A percentile compares a stretch with the other conserved stretches of the same genome.
These are phyloP conservation scores for Ophiorrhiza pumila DNA, from an alignment of 257 asterid species.

Conservation along the genomic window DNA sequence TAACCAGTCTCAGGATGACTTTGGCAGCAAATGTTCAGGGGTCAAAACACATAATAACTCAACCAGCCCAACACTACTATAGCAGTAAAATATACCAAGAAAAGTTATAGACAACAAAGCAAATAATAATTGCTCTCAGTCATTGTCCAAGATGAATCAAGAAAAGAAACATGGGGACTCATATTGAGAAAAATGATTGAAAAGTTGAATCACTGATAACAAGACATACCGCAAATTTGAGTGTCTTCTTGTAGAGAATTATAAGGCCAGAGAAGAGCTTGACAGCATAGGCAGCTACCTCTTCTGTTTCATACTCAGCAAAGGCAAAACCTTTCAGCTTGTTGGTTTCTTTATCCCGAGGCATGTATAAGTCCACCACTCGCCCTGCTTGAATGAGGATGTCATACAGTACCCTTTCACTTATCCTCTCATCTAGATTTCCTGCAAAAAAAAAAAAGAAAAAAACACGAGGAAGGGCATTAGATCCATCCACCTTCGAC, in stretches of 20 bases:
- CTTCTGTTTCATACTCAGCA: conserved; percentile 84
- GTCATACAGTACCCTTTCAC: conserved; percentile 84
- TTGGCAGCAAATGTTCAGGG: conserved; percentile 3
- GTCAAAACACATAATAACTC: not conserved
- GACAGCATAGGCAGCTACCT: conserved; percentile 85
- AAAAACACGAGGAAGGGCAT: too few species aligned
- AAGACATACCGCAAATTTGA: conserved; percentile 69
- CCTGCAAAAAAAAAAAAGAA: conserved; percentile 36
- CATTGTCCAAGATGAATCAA: not conserved
- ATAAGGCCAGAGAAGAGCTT: conserved; percentile 90
- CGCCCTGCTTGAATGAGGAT: conserved; percentile 96
- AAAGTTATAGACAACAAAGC: not conserved
- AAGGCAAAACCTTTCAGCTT: conserved; percentile 89
- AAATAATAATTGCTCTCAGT: not conserved
- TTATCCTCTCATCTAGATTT: conserved; percentile 79
- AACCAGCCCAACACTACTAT: not conserved
- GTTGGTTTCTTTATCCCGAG: conserved; percentile 81
- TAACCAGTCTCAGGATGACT: conserved; percentile 1
- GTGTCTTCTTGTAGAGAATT: conserved; percentile 63
- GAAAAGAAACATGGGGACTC: not conserved
- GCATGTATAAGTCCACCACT: conserved; percentile 68
- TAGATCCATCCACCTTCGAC: not conserved
- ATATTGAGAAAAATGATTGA: not conserved
- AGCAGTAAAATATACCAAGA: not conserved
- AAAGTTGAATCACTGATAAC: not conserved